Percentiles rank a stretch among this genome's conserved stretches.
phyloP scores from a whole-genome alignment of 164 flowering plant species.

The Chimonanthus praecox region DNA sequence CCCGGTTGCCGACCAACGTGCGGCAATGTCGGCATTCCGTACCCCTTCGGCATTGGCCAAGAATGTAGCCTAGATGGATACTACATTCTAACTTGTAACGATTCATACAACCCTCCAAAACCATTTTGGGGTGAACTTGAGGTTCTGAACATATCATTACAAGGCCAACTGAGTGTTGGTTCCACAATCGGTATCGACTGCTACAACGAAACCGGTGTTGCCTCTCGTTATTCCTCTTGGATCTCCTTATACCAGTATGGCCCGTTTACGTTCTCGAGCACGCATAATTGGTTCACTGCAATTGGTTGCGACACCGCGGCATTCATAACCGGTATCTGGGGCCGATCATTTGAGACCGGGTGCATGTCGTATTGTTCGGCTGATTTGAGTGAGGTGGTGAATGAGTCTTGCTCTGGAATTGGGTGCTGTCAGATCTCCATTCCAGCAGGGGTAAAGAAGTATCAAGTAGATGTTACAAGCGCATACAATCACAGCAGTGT shows the following conservation, averaged over 20 bases:
- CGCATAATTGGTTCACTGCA: constrained; percentile 9
- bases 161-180: neutral
- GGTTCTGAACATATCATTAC: neutral
- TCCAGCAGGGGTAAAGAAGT: neutral
- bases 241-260: neutral
- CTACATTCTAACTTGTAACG: constrained; percentile 2
- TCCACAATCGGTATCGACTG: neutral
- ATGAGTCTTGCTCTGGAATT: constrained; percentile 6
- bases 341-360: neutral
- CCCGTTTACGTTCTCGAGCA: neutral
- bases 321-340: neutral
- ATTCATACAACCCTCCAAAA: constrained; percentile 1
- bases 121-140: neutral
- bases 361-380: constrained; percentile 2
- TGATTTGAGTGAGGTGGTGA: neutral
- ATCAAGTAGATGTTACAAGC: neutral
- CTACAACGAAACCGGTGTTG: neutral
- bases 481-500: neutral
- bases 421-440: constrained; percentile 12
- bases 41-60: constrained; percentile 28
- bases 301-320: constrained; percentile 9
- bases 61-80: constrained; percentile 6
- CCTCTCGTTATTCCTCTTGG: neutral
- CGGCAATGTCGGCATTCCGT: constrained; percentile 26
- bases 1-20: constrained; percentile 21